Evolutionary conservation across 2,329 filamentous ascomycete genomes (phyloP).

Genomic region (Diplocarpon rosae): DNA sequence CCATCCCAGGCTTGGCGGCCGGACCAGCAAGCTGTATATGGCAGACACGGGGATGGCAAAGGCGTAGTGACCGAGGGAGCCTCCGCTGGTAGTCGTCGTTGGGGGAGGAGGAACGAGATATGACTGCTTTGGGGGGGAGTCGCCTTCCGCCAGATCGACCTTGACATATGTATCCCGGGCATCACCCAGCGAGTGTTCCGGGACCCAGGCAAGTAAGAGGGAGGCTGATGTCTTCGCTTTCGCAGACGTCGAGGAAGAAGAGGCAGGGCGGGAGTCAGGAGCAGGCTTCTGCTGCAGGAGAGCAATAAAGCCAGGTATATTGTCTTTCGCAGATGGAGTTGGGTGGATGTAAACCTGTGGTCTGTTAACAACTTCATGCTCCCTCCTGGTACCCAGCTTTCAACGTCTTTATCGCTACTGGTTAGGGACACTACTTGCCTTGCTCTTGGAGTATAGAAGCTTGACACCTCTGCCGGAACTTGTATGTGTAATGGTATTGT

Average conservation of each 20-base stretch:
- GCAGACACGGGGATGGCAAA: conserved; percentile 86
- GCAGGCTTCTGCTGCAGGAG: conserved; percentile 76
- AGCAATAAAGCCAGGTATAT: conserved; percentile 87
- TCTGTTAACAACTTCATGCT: conserved; percentile 14
- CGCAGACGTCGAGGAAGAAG: conserved; percentile 30
- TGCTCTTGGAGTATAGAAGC: conserved; percentile 91
- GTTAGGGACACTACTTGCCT: conserved; percentile 42
- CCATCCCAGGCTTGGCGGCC: conserved; percentile 91
- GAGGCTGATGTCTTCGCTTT: conserved; percentile 50
- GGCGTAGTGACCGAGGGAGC: conserved; percentile 67
- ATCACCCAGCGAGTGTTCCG: conserved; percentile 78
- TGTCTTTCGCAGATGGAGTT: conserved; percentile 85
- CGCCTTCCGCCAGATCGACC: conserved; percentile 76
- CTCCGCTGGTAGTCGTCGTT: conserved; percentile 65
- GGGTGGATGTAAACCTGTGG: conserved; percentile 87
- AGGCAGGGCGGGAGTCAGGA: conserved; percentile 22
- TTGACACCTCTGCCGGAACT: conserved; percentile 77
- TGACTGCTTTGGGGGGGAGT: conserved; percentile 71
- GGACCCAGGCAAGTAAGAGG: conserved; percentile 84
- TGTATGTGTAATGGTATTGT: conserved; percentile 82
- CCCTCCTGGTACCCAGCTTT: neutral
- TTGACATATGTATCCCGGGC: conserved; percentile 86
- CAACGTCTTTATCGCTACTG: neutral
- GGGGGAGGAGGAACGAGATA: conserved; percentile 89
- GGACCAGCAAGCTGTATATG: conserved; percentile 81